Evolutionary conservation across 805 yeast genomes (phyloP).

Genomic region (Wickerhamiella hasegawae): DNA sequence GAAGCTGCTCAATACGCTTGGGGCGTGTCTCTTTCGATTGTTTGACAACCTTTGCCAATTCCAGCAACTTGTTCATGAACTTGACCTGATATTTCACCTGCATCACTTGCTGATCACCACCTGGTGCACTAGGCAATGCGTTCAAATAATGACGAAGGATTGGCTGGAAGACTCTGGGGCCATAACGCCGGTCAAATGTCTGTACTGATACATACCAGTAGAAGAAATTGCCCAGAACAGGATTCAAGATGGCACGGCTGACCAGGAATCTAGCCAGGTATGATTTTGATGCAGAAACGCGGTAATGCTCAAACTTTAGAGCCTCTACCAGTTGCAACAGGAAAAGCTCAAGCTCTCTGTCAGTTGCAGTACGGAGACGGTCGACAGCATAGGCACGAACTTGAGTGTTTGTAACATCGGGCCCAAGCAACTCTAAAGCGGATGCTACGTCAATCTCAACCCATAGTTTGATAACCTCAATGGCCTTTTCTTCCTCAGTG

Average conservation of each 20-base stretch:
- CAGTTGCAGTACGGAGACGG: conserved; percentile 59
- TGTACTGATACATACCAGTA: conserved; percentile 91
- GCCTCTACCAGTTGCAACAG: conserved; percentile 85
- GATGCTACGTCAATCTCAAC: conserved; percentile 70
- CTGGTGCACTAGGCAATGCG: conserved; percentile 18
- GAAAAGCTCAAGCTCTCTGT: conserved; percentile 65
- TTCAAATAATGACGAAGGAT: conserved; percentile 32
- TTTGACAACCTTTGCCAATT: conserved; percentile 49
- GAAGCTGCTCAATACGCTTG: conserved; percentile 54
- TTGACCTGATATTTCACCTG: conserved; percentile 40
- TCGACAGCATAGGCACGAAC: conserved; percentile 83
- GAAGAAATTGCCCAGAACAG: conserved; percentile 59
- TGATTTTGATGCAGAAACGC: conserved; percentile 12
- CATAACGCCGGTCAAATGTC: conserved; percentile 43
- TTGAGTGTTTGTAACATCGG: conserved; percentile 51
- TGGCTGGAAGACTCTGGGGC: conserved; percentile 28
- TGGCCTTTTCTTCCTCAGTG: conserved; percentile 61
- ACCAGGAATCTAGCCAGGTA: conserved; percentile 45
- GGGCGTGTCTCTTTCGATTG: conserved; percentile 58
- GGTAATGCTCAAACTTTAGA: conserved; percentile 52
- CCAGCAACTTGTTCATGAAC: conserved; percentile 49
- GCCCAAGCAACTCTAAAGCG: conserved; percentile 73
- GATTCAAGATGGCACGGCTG: conserved; percentile 48
- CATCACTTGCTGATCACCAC: conserved; percentile 17
- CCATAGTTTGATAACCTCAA: conserved; percentile 53